Conservation (phyloP, 371 early-diverging fungal species). For the Saksenaea vasiformis region DNA sequence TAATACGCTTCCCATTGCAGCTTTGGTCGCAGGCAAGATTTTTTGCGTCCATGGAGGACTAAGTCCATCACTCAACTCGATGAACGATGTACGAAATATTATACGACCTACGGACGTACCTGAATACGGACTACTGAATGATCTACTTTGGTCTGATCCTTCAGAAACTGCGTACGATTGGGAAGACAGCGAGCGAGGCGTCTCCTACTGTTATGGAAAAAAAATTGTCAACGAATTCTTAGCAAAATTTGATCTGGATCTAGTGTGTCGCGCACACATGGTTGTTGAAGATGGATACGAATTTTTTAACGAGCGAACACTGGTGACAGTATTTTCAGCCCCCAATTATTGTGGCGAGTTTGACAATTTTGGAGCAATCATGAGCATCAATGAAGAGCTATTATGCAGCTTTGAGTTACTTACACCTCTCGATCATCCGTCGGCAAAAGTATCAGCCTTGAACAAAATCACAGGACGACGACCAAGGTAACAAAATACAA, state of each 20-base stretch:
- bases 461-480: conserved; percentile 29
- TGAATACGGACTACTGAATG: conserved; percentile 86
- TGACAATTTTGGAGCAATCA: conserved; percentile 96
- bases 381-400: conserved; percentile 94
- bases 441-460: conserved; percentile 9
- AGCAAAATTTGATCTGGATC: conserved; percentile 69
- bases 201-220: conserved; percentile 94
- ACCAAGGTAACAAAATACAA: conserved; percentile 25
- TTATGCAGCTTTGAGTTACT: conserved; percentile 85
- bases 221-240: conserved; percentile 89
- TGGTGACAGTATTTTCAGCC: conserved; percentile 98
- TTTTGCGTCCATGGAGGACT: conserved; percentile 99
- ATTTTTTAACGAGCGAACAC: conserved; percentile 93
- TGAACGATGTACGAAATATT: conserved; percentile 94
- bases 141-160: conserved; percentile 93
- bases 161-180: conserved; percentile 80
- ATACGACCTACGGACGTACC: conserved; percentile 96
- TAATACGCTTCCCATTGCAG: conserved; percentile 97
- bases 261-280: conserved; percentile 95
- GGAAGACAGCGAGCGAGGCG: conserved; percentile 99
- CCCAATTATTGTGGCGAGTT: conserved; percentile 99
- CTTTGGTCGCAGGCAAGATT: conserved; percentile 95
- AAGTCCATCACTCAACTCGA: conserved; percentile 77
- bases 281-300: conserved; percentile 99
- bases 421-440: conserved; percentile 47